phyloP scores from a whole-genome alignment of 345 rosid genomes.

The Populus davidiana region DNA sequence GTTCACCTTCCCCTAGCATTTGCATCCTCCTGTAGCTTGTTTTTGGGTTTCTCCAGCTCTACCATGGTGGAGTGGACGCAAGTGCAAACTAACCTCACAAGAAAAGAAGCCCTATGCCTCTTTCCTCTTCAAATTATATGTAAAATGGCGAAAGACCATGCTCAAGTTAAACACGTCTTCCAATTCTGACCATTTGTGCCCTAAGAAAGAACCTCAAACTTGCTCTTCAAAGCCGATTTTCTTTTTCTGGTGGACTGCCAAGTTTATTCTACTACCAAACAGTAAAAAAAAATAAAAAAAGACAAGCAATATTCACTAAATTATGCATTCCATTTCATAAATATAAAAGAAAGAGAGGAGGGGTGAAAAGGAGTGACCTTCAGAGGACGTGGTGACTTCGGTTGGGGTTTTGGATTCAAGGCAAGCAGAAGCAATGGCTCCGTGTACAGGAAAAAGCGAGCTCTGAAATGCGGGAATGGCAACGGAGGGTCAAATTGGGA shows the following conservation, averaged over 20 bases:
- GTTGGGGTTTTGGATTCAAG: constrained; percentile 70
- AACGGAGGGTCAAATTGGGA: constrained; percentile 31
- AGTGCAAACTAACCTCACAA: no score
- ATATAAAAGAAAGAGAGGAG: background rate
- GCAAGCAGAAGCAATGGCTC: constrained; percentile 59
- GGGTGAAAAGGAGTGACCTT: constrained; percentile 35
- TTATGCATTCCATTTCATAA: background rate
- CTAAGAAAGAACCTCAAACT: background rate
- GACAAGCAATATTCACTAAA: background rate
- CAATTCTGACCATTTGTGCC: background rate
- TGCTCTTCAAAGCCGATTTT: background rate
- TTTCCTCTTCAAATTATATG: no score
- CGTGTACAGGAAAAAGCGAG: constrained; percentile 59
- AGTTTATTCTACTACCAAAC: no score
- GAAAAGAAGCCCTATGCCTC: no score
- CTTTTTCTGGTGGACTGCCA: no score
- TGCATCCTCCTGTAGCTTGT: no score
- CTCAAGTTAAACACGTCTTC: background rate
- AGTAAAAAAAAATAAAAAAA: no score
- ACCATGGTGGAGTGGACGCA: no score
- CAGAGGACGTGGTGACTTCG: constrained; percentile 34
- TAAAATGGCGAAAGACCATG: background rate
- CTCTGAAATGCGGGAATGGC: constrained; percentile 25
- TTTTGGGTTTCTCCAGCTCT: no score
- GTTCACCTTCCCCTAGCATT: no score